Conservation (phyloP, 768 basidiomycete genomes). For the Leccinum uliginosum region DNA sequence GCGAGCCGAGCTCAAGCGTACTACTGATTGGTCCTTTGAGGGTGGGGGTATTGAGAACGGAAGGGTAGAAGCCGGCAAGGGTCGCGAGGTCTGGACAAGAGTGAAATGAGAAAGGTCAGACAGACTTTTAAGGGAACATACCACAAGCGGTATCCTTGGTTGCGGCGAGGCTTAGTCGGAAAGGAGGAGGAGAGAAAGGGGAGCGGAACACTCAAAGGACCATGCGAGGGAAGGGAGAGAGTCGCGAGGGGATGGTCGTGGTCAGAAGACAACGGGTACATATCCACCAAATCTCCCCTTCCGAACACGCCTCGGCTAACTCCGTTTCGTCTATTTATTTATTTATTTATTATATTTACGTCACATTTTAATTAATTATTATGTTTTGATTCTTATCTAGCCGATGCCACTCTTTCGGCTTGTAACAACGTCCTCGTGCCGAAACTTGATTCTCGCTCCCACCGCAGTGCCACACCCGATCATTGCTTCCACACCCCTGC, state of each 20-base stretch:
- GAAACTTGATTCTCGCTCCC: constrained; percentile 5
- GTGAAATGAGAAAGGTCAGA: not conserved
- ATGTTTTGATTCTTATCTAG: constrained; percentile 21
- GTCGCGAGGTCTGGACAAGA: constrained; percentile 74
- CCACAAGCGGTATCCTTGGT: constrained; percentile 53
- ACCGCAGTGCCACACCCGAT: constrained; percentile 19
- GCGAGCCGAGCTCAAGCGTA: constrained; percentile 76
- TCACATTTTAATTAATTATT: not conserved
- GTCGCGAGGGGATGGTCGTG: constrained; percentile 20
- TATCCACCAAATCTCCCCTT: constrained; percentile 19
- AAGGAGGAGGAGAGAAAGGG: constrained; percentile 25
- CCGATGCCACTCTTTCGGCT: constrained; percentile 20
- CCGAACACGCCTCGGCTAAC: constrained; percentile 25
- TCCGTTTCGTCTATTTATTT: constrained; percentile 20
- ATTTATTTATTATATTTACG: not conserved
- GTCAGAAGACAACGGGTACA: constrained; percentile 31
- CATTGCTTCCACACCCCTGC: constrained; percentile 1
- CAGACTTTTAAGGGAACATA: constrained; percentile 17
- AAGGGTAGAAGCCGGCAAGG: constrained; percentile 77
- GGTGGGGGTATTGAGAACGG: constrained; percentile 38
- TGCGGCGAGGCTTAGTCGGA: constrained; percentile 44
- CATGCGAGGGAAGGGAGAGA: constrained; percentile 29
- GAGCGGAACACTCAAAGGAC: constrained; percentile 31
- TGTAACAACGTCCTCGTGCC: constrained; percentile 7
- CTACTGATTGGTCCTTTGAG: constrained; percentile 39